Evolutionary conservation across 2,329 filamentous ascomycete genomes (phyloP).

Genomic region (Monilinia fructicola): DNA sequence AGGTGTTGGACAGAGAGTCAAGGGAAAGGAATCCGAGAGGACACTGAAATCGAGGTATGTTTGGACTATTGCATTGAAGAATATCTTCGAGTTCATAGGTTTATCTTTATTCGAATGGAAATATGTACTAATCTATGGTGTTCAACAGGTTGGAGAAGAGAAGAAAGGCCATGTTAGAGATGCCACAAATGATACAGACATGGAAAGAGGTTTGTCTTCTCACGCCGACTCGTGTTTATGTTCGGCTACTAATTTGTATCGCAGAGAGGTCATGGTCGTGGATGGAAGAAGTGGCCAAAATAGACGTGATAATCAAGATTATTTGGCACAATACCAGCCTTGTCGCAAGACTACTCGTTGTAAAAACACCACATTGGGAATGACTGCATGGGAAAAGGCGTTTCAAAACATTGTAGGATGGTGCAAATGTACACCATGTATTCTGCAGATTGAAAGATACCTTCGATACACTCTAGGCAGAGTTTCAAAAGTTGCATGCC

Average conservation of each 20-base stretch:
- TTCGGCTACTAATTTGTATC: slow-evolving; percentile 41
- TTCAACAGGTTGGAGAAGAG: slow-evolving; percentile 74
- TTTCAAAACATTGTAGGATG: slow-evolving; percentile 27
- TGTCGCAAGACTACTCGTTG: slow-evolving; percentile 25
- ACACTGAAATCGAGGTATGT: slow-evolving; percentile 72
- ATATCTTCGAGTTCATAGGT: not conserved
- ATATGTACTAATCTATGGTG: slow-evolving; percentile 25
- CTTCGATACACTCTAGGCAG: not conserved
- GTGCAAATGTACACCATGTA: slow-evolving; percentile 24
- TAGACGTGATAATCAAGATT: slow-evolving; percentile 27
- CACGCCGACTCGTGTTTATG: not conserved
- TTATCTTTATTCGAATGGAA: not conserved
- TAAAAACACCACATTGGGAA: slow-evolving; percentile 33
- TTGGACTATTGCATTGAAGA: slow-evolving; percentile 33
- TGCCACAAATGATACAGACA: slow-evolving; percentile 86
- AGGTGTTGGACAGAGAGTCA: slow-evolving; percentile 87
- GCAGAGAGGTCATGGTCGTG: slow-evolving; percentile 68
- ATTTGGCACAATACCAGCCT: slow-evolving; percentile 9
- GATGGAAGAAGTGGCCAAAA: slow-evolving; percentile 74
- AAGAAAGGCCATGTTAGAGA: slow-evolving; percentile 88
- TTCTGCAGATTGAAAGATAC: not conserved
- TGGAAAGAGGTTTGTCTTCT: slow-evolving; percentile 79
- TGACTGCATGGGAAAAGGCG: slow-evolving; percentile 29
- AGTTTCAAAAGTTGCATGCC: slow-evolving; percentile 1
- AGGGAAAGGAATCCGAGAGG: slow-evolving; percentile 92